phyloP scores from a whole-genome alignment of 1,139 yeast genomes.

The Yamadazyma jaroonii region DNA sequence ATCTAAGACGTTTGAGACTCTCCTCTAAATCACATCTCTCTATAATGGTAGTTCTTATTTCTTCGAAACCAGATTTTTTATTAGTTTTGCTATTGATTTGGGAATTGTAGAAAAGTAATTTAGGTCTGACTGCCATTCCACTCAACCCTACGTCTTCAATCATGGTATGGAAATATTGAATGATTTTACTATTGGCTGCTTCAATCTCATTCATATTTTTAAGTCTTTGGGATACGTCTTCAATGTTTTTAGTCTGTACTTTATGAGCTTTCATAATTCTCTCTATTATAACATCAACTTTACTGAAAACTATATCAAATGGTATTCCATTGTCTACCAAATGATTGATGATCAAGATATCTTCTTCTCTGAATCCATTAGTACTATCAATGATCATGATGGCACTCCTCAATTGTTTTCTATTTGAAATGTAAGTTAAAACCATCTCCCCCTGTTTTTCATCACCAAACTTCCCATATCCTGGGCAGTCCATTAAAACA shows the following conservation, averaged over 20 bases:
- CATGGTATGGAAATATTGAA: slow-evolving; percentile 21
- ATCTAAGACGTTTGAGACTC: neutral
- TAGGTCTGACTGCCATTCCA: slow-evolving; percentile 27
- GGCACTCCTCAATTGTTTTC: slow-evolving; percentile 54
- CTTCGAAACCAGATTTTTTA: slow-evolving; percentile 32
- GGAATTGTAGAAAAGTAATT: slow-evolving; percentile 35
- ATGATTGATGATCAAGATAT: slow-evolving; percentile 49
- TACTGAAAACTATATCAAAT: slow-evolving; percentile 74
- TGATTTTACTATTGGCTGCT: slow-evolving; percentile 22
- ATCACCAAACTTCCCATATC: slow-evolving; percentile 70
- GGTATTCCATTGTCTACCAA: slow-evolving; percentile 57
- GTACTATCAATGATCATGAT: slow-evolving; percentile 60
- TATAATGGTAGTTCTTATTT: slow-evolving; percentile 31
- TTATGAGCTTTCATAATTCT: slow-evolving; percentile 16
- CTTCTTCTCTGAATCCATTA: slow-evolving; percentile 58
- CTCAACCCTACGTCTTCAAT: slow-evolving; percentile 22
- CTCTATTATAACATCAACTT: slow-evolving; percentile 54
- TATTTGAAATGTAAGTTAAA: slow-evolving; percentile 53
- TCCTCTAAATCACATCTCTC: slow-evolving; percentile 28
- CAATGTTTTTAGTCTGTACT: slow-evolving; percentile 1
- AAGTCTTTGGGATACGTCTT: slow-evolving; percentile 2
- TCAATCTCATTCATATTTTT: slow-evolving; percentile 4
- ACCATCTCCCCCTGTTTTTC: slow-evolving; percentile 68
- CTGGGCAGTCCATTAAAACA: slow-evolving; percentile 79
- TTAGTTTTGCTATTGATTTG: slow-evolving; percentile 19